Evolutionary conservation across 208 protist species (phyloP).

Genomic region (Entamoeba moshkovskii): DNA sequence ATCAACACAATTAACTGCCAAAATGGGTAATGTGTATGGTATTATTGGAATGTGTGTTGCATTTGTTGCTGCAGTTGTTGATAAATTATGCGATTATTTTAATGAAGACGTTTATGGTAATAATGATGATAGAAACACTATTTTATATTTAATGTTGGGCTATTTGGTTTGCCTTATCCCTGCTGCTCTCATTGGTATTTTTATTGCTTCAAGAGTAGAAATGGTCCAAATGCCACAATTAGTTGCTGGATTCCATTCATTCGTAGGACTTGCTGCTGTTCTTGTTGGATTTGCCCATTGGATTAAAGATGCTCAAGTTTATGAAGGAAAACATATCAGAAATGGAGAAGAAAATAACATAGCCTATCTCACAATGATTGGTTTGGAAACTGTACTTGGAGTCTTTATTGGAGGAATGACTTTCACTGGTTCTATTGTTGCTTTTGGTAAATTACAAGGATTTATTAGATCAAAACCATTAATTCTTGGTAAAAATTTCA

Average conservation of each 20-base stretch:
- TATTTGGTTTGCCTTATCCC: background rate
- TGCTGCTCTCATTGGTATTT: background rate
- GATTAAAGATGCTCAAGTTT: background rate
- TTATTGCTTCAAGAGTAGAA: constrained; percentile 3
- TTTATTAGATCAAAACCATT: constrained; percentile 36
- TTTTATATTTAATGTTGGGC: background rate
- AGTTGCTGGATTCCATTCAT: background rate
- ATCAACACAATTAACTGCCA: background rate
- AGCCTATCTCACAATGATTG: background rate
- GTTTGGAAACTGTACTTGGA: constrained; percentile 9
- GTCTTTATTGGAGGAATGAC: constrained; percentile 60
- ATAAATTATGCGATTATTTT: background rate
- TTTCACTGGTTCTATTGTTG: constrained; percentile 64
- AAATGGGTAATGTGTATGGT: background rate
- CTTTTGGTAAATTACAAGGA: constrained; percentile 61
- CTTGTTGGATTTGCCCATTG: background rate
- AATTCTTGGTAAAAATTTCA: background rate
- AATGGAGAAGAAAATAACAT: background rate
- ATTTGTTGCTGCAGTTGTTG: background rate
- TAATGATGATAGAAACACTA: background rate
- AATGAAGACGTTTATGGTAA: background rate
- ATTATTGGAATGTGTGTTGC: background rate
- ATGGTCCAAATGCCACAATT: background rate
- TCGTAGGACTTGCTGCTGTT: background rate
- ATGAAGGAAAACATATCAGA: background rate